Evolutionary conservation across 129 eudicot genomes (phyloP).

Genomic region (Erigeron canadensis): DNA sequence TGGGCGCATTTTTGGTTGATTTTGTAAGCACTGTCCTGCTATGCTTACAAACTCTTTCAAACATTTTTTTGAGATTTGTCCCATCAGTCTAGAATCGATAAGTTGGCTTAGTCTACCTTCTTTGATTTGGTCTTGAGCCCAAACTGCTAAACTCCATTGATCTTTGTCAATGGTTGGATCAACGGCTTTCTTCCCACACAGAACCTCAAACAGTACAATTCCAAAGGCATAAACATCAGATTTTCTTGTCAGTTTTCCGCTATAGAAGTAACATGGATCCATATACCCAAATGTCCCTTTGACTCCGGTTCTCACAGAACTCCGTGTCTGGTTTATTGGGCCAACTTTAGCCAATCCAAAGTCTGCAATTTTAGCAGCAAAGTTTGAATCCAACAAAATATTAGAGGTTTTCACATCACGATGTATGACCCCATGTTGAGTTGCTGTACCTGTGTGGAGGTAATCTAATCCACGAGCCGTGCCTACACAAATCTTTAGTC

Average conservation of each 20-base stretch:
- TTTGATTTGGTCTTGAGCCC: neutral
- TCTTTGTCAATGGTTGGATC: constrained; percentile 20
- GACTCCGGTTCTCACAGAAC: neutral
- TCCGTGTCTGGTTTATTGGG: neutral
- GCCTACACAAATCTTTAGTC: constrained; percentile 45
- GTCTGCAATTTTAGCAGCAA: constrained; percentile 20
- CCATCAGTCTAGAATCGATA: neutral
- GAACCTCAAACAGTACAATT: neutral
- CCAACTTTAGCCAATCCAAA: neutral
- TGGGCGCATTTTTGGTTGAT: constrained; percentile 33
- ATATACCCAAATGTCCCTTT: neutral
- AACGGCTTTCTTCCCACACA: neutral
- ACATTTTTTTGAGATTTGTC: neutral
- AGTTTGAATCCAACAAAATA: neutral
- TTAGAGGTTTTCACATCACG: constrained; percentile 43
- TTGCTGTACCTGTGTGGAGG: constrained; percentile 48
- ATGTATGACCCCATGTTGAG: constrained; percentile 40
- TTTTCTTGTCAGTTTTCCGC: neutral
- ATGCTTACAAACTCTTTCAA: neutral
- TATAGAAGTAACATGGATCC: neutral
- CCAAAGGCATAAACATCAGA: neutral
- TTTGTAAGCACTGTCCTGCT: constrained; percentile 27
- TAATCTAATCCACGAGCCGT: constrained; percentile 55
- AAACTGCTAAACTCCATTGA: neutral
- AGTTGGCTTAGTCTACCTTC: neutral